phyloP scores from a whole-genome alignment of 768 basidiomycete genomes.

The Aureoboletus auriporus region DNA sequence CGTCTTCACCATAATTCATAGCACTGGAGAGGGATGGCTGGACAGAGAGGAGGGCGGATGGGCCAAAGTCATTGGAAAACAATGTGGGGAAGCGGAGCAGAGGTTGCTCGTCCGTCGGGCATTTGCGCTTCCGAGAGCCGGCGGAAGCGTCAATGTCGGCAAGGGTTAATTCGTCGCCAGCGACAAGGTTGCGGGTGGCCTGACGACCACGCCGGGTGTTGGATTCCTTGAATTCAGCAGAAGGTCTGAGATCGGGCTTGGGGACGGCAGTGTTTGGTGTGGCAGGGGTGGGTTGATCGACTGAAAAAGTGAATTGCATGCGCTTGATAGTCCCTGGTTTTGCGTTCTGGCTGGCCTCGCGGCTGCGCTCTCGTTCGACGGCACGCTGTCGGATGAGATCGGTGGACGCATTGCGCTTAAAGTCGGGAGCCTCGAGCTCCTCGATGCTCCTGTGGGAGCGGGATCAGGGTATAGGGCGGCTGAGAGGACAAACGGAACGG shows the following conservation, averaged over 20 bases:
- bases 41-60: constrained; percentile 67
- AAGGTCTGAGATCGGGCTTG: constrained; percentile 67
- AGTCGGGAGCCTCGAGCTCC: constrained; percentile 81
- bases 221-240: constrained; percentile 57
- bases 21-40: constrained; percentile 62
- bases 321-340: constrained; percentile 74
- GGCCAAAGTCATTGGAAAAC: constrained; percentile 74
- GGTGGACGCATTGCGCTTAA: constrained; percentile 72
- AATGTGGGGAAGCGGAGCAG: constrained; percentile 68
- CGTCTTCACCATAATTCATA: constrained; percentile 78
- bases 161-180: constrained; percentile 22
- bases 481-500: constrained; percentile 28
- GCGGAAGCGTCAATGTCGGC: constrained; percentile 22
- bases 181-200: constrained; percentile 34
- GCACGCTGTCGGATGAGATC: constrained; percentile 81
- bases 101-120: constrained; percentile 22
- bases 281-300: constrained; percentile 62
- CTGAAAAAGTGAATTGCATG: constrained; percentile 88
- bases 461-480: constrained; percentile 15
- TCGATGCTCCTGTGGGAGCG: constrained; percentile 66
- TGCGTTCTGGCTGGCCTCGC: constrained; percentile 61
- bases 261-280: constrained; percentile 42
- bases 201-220: constrained; percentile 37
- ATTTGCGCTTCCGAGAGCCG: constrained; percentile 28
- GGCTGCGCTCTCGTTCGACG: constrained; percentile 74